Base-by-base conservation (phyloP, 2,329 filamentous ascomycete genomes). In the Aspergillus vadensis region DNA sequence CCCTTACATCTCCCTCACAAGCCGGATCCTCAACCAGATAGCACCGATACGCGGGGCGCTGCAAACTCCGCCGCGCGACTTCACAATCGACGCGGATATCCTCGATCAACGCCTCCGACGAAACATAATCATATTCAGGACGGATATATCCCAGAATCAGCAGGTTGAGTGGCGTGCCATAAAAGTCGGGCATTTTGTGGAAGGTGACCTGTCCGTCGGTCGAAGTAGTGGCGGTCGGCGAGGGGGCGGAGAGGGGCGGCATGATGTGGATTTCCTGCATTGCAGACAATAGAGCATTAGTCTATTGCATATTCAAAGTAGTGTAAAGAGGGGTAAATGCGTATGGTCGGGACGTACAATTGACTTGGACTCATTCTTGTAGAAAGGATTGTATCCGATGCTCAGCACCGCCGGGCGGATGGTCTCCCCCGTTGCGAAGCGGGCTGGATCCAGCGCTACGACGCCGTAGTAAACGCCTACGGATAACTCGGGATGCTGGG, bases 311-410 rank as follows among this genome's bases (percentile, higher is more conserved):
- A 36, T 36, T 10, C 12, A 4, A 30, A 30, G 4, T 2, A 12
- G 32, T 5, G 4, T 12, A 9, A 32, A 10, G n/a, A 55, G 36
- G 41, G 43, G 30, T 43, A 43, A n/a, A n/a, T n/a, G n/a, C n/a
- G n/a, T n/a, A n/a, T 25, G 15, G 17, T 4, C 1, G 47, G n/a
- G 30, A 79, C 77, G 44, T 76, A 82, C 83, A 72, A 95, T 92
- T 64, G 86, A 91, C 63, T 91, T 88, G 50, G 91, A 87, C 4
- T 85, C 88, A 82, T 99, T 98, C 75, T 93, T 92, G 84, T 97
- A 99, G 79, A 93, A 98, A 0, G 95, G 95, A 78, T 98, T 99
- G 85, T 93, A 98, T 48, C 95, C 95, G 67, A 97, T 94, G 63
- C 88, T 91, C 88, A 97, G 91, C 66, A 96, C 92, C 85, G 96